These are phyloP conservation scores for Caryopteris hybrid DNA, from an alignment of 305 asterid genomes.

Conservation along the genomic window DNA sequence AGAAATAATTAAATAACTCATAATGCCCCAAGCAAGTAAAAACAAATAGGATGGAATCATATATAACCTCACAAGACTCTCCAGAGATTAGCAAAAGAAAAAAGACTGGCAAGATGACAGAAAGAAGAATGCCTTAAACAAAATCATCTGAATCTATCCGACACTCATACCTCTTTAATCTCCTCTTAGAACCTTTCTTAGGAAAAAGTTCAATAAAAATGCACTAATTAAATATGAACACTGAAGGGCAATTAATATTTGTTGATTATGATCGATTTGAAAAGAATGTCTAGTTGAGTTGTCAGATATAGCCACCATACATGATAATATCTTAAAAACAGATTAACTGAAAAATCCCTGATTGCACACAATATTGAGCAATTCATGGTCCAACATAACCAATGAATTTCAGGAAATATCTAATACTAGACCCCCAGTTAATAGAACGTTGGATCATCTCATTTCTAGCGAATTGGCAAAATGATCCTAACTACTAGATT, in stretches of 20 bases:
- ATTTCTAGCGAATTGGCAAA: neutral
- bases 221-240: neutral
- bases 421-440: neutral
- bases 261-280: too few species aligned
- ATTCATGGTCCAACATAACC: constrained; percentile 1
- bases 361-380: neutral
- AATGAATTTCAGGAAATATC: neutral
- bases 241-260: too few species aligned
- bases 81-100: neutral
- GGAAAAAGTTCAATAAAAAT: neutral
- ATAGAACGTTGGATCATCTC: neutral
- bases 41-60: neutral
- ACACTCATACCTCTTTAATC: neutral
- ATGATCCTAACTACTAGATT: neutral
- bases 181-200: neutral
- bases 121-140: neutral
- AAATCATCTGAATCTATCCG: too few species aligned
- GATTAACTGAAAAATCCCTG: neutral
- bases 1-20: too few species aligned
- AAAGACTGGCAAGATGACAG: neutral
- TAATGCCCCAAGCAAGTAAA: too few species aligned
- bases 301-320: neutral
- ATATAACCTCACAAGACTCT: neutral
- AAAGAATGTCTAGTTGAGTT: neutral
- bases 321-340: neutral